Evolutionary conservation across 352 stramenopile species (phyloP).

Genomic region (Pythium phragmiticola): DNA sequence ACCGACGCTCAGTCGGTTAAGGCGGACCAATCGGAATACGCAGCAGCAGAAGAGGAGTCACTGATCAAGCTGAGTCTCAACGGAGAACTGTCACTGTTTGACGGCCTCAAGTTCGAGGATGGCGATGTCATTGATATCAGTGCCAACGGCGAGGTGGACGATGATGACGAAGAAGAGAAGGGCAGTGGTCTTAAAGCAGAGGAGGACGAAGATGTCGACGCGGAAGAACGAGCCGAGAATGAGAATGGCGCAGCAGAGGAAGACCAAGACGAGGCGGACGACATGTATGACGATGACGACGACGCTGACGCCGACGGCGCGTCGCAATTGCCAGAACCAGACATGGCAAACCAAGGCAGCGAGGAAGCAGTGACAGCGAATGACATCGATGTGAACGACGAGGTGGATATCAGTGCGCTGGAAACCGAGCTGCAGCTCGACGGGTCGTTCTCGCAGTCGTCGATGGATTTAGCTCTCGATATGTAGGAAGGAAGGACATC

Average conservation of each 20-base stretch:
- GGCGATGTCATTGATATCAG: conserved; percentile 81
- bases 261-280: conserved; percentile 27
- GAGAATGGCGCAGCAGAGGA: conserved; percentile 21
- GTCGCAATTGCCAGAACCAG: conserved; percentile 18
- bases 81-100: conserved; percentile 81
- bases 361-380: neutral
- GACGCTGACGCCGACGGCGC: conserved; percentile 15
- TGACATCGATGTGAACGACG: conserved; percentile 5
- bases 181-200: conserved; percentile 34
- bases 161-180: conserved; percentile 30
- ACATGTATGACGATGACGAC: conserved; percentile 66
- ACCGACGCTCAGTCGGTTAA: conserved; percentile 14
- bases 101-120: conserved; percentile 85
- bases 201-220: conserved; percentile 20
- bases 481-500: conserved; percentile 12
- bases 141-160: conserved; percentile 31
- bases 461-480: conserved; percentile 28
- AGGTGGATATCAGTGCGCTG: conserved; percentile 12
- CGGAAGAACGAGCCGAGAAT: conserved; percentile 13
- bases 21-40: conserved; percentile 9
- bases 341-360: conserved; percentile 3
- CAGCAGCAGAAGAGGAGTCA: conserved; percentile 43
- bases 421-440: conserved; percentile 18
- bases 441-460: conserved; percentile 15
- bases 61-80: conserved; percentile 76